A percentile compares a stretch with the other conserved stretches of the same genome.
Conservation (phyloP, 768 basidiomycete species). For the Phaeotremella fagi region DNA sequence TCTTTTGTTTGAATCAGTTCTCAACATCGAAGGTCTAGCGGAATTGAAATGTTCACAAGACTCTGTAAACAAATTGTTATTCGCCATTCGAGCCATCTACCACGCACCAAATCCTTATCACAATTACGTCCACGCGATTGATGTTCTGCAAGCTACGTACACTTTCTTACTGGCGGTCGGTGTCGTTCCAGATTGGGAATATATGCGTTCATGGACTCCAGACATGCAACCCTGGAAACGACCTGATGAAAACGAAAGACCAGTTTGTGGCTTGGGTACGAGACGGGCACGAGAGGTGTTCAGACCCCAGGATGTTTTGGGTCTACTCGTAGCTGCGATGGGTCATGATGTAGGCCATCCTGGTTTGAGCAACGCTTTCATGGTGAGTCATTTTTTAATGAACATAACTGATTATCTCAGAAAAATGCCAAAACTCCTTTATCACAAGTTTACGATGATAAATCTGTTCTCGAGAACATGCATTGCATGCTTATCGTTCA, state of each 20-base stretch:
- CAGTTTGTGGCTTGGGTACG: slow-evolving; percentile 22
- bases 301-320: slow-evolving; percentile 68
- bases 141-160: slow-evolving; percentile 90
- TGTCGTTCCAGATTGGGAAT: slow-evolving; percentile 70
- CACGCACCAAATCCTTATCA: slow-evolving; percentile 90
- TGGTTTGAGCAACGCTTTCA: slow-evolving; percentile 85
- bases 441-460: slow-evolving; percentile 79
- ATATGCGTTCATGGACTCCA: slow-evolving; percentile 55
- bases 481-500: slow-evolving; percentile 76
- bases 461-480: slow-evolving; percentile 84
- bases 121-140: slow-evolving; percentile 94
- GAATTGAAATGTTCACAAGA: slow-evolving; percentile 51
- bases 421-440: slow-evolving; percentile 90
- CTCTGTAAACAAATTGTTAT: slow-evolving; percentile 70
- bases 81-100: slow-evolving; percentile 86
- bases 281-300: slow-evolving; percentile 46
- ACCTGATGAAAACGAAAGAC: slow-evolving; percentile 9
- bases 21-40: slow-evolving; percentile 64
- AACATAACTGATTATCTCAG: slow-evolving; percentile 50
- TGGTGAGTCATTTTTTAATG: slow-evolving; percentile 58
- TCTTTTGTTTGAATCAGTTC: slow-evolving; percentile 79
- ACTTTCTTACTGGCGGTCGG: slow-evolving; percentile 73
- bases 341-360: slow-evolving; percentile 98
- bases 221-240: slow-evolving; percentile 39
- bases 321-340: slow-evolving; percentile 83